Conservation (phyloP, 805 yeast genomes). For the Teunomyces gatunensis region DNA sequence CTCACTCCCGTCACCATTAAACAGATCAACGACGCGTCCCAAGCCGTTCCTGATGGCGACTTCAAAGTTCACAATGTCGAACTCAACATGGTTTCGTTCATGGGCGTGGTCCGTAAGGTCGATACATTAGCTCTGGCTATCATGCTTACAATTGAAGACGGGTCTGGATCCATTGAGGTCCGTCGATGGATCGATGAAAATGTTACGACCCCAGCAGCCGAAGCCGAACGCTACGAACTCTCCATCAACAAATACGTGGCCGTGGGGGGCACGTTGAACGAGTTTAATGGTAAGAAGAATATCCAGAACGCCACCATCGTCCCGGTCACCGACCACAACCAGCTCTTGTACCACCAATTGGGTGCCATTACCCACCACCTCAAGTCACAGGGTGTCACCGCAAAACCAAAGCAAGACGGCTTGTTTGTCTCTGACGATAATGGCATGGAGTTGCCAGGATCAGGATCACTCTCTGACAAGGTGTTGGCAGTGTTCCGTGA, state of each 20-base stretch:
- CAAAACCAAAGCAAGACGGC: slow-evolving; percentile 15
- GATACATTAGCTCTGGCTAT: slow-evolving; percentile 57
- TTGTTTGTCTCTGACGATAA: slow-evolving; percentile 29
- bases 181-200: slow-evolving; percentile 55
- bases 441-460: background rate
- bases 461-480: slow-evolving; percentile 36
- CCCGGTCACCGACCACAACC: slow-evolving; percentile 61
- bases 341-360: slow-evolving; percentile 64
- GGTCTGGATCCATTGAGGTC: slow-evolving; percentile 59
- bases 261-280: slow-evolving; percentile 48
- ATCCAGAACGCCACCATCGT: slow-evolving; percentile 62
- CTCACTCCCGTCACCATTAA: slow-evolving; percentile 69
- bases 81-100: slow-evolving; percentile 58
- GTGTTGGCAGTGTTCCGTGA: slow-evolving; percentile 49
- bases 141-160: slow-evolving; percentile 67
- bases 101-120: slow-evolving; percentile 69
- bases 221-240: slow-evolving; percentile 30
- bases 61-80: slow-evolving; percentile 59
- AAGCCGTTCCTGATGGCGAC: slow-evolving; percentile 65
- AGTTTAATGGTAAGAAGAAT: slow-evolving; percentile 61
- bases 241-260: slow-evolving; percentile 57
- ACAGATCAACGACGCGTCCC: slow-evolving; percentile 62
- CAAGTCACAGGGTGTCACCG: slow-evolving; percentile 49
- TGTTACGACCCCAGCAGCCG: slow-evolving; percentile 28
- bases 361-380: slow-evolving; percentile 57